phyloP scores from a whole-genome alignment of 768 basidiomycete genomes.

The Tulasnella sp. region DNA sequence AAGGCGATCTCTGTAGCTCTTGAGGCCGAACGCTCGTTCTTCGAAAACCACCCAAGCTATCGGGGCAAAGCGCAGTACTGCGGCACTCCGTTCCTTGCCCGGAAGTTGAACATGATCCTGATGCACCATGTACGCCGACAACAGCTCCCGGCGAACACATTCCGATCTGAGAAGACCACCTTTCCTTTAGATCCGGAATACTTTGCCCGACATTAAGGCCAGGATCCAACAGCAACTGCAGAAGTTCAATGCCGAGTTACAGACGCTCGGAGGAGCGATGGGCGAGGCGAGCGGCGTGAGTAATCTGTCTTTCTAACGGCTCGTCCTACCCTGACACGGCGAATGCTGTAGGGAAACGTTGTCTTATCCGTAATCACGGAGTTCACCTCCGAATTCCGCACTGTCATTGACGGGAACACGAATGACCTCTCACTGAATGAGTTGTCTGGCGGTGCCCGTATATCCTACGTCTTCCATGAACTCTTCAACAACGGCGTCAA shows the following conservation, averaged over 20 bases:
- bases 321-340: not conserved
- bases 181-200: constrained; percentile 68
- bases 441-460: constrained; percentile 96
- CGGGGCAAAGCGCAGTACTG: constrained; percentile 94
- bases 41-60: constrained; percentile 92
- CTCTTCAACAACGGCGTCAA: constrained; percentile 96
- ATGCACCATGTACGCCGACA: constrained; percentile 74
- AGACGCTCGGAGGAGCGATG: constrained; percentile 80
- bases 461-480: constrained; percentile 99
- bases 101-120: constrained; percentile 95
- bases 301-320: not conserved
- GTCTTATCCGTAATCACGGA: constrained; percentile 98
- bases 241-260: constrained; percentile 85
- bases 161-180: not conserved
- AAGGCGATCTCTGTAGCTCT: constrained; percentile 85
- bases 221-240: constrained; percentile 89
- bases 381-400: constrained; percentile 95
- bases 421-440: constrained; percentile 95
- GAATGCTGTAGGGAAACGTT: constrained; percentile 63
- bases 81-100: constrained; percentile 92
- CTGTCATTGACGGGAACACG: constrained; percentile 95
- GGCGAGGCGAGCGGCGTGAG: constrained; percentile 73
- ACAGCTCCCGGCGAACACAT: not conserved
- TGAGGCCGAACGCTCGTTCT: constrained; percentile 89
- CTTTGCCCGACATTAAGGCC: constrained; percentile 97